Percentiles rank a stretch among this genome's conserved stretches.
These are phyloP conservation scores for Irpex sp. DNA, from an alignment of 1,284 basidiomycete genomes.

Conservation along the genomic window DNA sequence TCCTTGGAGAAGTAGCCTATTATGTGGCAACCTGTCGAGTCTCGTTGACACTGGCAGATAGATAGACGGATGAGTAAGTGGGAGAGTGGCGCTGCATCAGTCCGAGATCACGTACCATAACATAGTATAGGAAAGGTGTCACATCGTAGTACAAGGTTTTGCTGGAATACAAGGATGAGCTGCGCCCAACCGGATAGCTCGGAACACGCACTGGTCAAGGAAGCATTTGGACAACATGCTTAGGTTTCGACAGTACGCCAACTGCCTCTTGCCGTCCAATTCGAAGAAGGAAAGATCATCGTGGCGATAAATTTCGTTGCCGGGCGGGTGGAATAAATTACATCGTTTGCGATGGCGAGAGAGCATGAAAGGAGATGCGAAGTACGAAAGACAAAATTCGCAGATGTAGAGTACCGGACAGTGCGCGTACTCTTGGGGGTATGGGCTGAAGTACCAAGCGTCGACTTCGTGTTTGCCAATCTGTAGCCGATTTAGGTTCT, in stretches of 20 bases:
- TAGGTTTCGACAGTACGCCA: constrained; percentile 96
- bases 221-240: constrained; percentile 98
- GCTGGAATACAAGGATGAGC: constrained; percentile 41
- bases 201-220: constrained; percentile 78
- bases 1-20: constrained; percentile 99
- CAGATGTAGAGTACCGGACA: constrained; percentile 95
- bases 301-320: constrained; percentile 98
- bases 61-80: constrained; percentile 7
- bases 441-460: constrained; percentile 99
- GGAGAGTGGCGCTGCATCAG: constrained; percentile 1
- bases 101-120: constrained; percentile 67
- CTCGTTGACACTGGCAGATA: constrained; percentile 67
- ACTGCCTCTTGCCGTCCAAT: constrained; percentile 94
- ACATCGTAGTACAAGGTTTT: constrained; percentile 99
- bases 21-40: constrained; percentile 89
- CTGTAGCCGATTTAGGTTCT: constrained; percentile 96
- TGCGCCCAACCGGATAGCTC: constrained; percentile 2
- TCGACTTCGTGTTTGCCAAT: constrained; percentile 97
- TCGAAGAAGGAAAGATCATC: constrained; percentile 98
- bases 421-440: constrained; percentile 97
- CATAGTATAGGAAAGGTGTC: constrained; percentile 99
- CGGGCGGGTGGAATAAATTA: constrained; percentile 92
- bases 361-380: constrained; percentile 85
- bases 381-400: constrained; percentile 96
- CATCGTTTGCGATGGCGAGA: constrained; percentile 90